phyloP scores from a whole-genome alignment of 208 protist species.

The Leishmania guyanensis region DNA sequence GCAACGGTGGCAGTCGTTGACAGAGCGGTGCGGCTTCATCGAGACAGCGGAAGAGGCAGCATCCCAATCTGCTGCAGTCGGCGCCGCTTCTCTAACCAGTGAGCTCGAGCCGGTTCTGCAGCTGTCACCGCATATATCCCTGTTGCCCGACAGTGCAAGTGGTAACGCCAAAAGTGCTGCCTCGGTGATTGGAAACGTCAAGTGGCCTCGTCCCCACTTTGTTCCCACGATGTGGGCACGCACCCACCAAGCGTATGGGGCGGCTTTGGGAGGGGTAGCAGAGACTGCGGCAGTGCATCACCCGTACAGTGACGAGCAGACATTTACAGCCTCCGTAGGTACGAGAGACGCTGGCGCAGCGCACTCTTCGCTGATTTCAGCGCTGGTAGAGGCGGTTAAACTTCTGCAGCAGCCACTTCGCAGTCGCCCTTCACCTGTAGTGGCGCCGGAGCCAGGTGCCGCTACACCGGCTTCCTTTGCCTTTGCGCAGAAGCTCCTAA shows the following conservation, averaged over 20 bases:
- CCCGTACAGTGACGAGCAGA: neutral
- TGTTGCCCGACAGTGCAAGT: neutral
- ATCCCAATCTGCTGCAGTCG: neutral
- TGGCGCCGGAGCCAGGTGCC: neutral
- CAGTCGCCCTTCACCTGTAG: neutral
- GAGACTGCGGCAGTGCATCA: neutral
- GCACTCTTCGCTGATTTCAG: neutral
- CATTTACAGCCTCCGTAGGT: neutral
- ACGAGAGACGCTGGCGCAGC: neutral
- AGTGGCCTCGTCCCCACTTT: neutral
- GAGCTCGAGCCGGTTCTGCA: neutral
- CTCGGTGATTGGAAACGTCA: no score
- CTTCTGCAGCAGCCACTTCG: neutral
- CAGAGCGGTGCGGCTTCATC: conserved; percentile 4
- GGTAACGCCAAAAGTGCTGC: neutral
- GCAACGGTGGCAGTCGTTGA: conserved; percentile 1
- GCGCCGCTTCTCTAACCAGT: neutral
- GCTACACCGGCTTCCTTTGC: neutral
- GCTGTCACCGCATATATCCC: no score
- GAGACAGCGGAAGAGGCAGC: neutral
- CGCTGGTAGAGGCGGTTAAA: neutral
- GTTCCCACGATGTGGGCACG: neutral
- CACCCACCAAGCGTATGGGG: no score
- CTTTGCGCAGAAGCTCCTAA: conserved; percentile 19
- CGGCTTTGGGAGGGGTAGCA: neutral